These are phyloP conservation scores for Crepidotus variabilis DNA, from an alignment of 768 basidiomycete genomes.

Conservation along the genomic window DNA sequence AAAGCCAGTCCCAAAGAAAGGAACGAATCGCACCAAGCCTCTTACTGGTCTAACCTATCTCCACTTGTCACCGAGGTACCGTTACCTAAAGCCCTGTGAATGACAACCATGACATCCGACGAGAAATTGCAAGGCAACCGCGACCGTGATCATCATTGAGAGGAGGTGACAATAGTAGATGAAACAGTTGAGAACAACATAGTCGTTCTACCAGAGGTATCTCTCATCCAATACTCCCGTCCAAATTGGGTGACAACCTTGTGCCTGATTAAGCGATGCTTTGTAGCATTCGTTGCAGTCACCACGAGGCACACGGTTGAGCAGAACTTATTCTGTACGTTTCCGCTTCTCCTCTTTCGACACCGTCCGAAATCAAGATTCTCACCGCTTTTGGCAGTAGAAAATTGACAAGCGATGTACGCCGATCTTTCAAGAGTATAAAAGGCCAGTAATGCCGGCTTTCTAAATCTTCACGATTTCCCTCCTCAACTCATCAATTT, in stretches of 20 bases:
- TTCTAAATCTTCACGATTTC: background rate
- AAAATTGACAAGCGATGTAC: background rate
- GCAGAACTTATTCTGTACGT: background rate
- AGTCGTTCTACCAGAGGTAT: background rate
- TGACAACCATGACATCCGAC: background rate
- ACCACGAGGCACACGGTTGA: background rate
- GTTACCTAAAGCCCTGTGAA: too few species aligned
- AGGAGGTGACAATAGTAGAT: background rate
- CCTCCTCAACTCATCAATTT: background rate
- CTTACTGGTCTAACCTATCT: too few species aligned
- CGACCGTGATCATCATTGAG: background rate
- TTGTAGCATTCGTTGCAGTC: background rate
- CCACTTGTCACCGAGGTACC: too few species aligned
- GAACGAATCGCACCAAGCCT: too few species aligned
- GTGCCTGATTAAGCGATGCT: background rate
- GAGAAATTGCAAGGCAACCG: background rate
- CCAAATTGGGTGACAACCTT: background rate
- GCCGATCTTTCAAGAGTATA: background rate
- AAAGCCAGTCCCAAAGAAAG: too few species aligned
- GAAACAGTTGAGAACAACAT: background rate
- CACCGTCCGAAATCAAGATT: background rate
- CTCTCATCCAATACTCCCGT: background rate
- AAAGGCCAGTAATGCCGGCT: background rate
- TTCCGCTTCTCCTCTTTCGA: background rate
- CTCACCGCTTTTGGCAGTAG: background rate